Percentiles rank a stretch among this genome's conserved stretches.
These are phyloP conservation scores for Salicornia ramosissima DNA, from an alignment of 148 eudicot genomes.

Conservation along the genomic window DNA sequence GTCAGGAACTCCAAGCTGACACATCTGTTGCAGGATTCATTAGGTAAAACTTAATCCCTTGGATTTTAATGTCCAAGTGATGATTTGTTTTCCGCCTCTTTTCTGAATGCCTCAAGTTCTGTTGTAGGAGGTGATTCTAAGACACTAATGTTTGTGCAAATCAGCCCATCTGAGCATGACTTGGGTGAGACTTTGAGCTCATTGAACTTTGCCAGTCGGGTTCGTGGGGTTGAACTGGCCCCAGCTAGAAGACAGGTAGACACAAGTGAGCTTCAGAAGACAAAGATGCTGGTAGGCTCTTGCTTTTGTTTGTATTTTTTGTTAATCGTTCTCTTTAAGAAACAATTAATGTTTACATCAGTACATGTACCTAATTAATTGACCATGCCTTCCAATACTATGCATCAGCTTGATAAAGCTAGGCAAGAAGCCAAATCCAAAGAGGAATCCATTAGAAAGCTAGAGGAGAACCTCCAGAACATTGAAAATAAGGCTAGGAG, in stretches of 20 bases:
- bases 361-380: neutral
- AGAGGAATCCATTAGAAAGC: conserved; percentile 70
- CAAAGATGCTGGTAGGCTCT: conserved; percentile 57
- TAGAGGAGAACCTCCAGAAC: conserved; percentile 72
- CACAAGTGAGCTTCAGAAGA: conserved; percentile 74
- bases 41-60: conserved; percentile 42
- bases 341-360: neutral
- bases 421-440: conserved; percentile 68
- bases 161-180: conserved; percentile 92
- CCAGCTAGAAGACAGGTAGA: conserved; percentile 81
- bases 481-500: conserved; percentile 74
- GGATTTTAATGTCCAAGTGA: neutral
- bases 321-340: neutral
- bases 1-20: conserved; percentile 88
- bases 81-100: neutral
- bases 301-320: neutral
- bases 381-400: neutral
- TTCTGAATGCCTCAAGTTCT: neutral
- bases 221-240: conserved; percentile 80
- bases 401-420: conserved; percentile 69
- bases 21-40: conserved; percentile 84
- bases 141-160: conserved; percentile 91
- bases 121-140: conserved; percentile 86
- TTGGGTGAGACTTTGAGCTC: conserved; percentile 82
- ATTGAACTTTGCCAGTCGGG: conserved; percentile 85